These are phyloP conservation scores for Carex arenaria DNA, from an alignment of 202 grass and related monocot genomes.

Conservation along the genomic window DNA sequence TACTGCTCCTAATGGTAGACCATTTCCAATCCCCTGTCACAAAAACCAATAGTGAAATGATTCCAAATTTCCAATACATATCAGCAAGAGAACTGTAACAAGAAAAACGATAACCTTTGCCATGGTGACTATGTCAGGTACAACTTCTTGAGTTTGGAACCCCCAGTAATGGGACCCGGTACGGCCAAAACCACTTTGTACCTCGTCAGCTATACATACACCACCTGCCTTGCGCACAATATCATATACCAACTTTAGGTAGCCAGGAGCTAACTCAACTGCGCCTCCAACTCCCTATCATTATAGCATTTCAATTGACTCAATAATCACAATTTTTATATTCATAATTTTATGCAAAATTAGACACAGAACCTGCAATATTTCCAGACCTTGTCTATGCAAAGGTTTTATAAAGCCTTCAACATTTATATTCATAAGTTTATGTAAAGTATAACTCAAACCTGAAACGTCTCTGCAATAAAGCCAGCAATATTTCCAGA, in stretches of 20 bases:
- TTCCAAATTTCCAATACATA: background rate
- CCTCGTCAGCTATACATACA: slow-evolving; percentile 97
- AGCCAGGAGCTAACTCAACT: slow-evolving; percentile 88
- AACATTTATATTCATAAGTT: background rate
- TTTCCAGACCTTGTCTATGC: slow-evolving; percentile 58
- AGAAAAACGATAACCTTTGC: slow-evolving; percentile 57
- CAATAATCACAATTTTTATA: background rate
- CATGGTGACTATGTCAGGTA: slow-evolving; percentile 94
- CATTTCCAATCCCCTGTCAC: slow-evolving; percentile 87
- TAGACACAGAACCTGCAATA: slow-evolving; percentile 33
- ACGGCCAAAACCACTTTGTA: slow-evolving; percentile 93
- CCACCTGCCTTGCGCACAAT: slow-evolving; percentile 77
- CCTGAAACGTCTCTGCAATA: slow-evolving; percentile 99
- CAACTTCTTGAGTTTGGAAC: slow-evolving; percentile 84
- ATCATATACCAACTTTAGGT: slow-evolving; percentile 75
- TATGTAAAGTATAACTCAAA: slow-evolving; percentile 19
- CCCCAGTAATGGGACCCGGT: slow-evolving; percentile 97
- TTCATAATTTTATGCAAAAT: background rate
- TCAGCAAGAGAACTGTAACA: background rate
- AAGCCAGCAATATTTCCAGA: slow-evolving; percentile 92
- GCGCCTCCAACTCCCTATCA: slow-evolving; percentile 76
- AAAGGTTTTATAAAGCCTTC: slow-evolving; percentile 26
- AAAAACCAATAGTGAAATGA: background rate
- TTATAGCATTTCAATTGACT: slow-evolving; percentile 10
- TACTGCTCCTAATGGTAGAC: slow-evolving; percentile 86